Base-by-base conservation (phyloP, 345 rosid species). In the Rhodomyrtus tomentosa region DNA sequence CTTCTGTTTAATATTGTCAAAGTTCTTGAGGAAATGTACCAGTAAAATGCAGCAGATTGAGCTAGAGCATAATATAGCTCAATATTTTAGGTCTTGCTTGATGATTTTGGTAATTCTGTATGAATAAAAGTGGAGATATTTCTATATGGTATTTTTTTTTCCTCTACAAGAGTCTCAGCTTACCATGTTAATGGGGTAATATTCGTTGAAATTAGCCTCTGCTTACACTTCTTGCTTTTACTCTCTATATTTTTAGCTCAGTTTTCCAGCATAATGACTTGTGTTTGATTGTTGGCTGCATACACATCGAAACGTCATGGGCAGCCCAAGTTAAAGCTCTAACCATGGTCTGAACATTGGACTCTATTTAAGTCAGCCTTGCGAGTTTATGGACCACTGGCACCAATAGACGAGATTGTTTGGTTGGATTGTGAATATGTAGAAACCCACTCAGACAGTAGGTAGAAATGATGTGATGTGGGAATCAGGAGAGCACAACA, bases 231-330 rank as follows among this genome's bases (percentile, higher is more conserved):
- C 25, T 20, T 18, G 79, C 45, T 18, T 10, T 68, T 68, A 45
- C 45, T 68, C 45, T 36, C 45, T 68, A 25, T 36, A 18, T 68
- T 68, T 6, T 68, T 4, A 2, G 24, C 45, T 68, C 45, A 8
- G 36, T 32, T 25, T 68, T 68, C 79, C 79, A 68, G 79, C 79
- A 36, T 0, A 21, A 9, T 68, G 79, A 18, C 25, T 68, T 36
- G 24, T 0, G 22, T 62, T 62, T 62, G 74, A 62, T 29, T 62
- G 74, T 62, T 29, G 79, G 20, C 79, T 68, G 79, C 79, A 36
- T 1, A 0, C 0, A 0, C 10, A 24, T 9, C 1, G 1, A 18
- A 68, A 36, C 76, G 32, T 68, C 32, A 68, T 68, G 5, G 45
- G 18, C 32, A 32, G 76, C 76, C 42, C 76, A 68, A 68, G 24